A percentile compares a stretch with the other conserved stretches of the same genome.
phyloP scores from a whole-genome alignment of 1,284 basidiomycete species.

The Gastroboletus turbinatus region DNA sequence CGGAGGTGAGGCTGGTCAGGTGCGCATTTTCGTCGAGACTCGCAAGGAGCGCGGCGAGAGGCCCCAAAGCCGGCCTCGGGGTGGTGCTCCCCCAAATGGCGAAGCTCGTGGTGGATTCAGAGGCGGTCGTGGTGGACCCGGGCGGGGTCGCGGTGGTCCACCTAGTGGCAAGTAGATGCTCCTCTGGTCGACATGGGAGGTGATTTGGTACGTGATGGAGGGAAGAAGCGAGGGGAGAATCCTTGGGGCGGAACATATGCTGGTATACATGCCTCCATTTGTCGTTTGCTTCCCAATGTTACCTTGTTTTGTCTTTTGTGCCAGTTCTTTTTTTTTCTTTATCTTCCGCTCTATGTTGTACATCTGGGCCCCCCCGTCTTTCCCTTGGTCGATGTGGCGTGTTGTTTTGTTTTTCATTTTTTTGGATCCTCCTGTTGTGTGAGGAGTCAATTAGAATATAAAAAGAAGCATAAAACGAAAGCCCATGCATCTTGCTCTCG shows the following conservation, averaged over 20 bases:
- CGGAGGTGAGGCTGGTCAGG: conserved; percentile 47
- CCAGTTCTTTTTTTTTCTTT: not conserved
- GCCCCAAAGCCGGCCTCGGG: conserved; percentile 48
- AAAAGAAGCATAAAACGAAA: conserved; percentile 8
- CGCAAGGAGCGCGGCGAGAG: conserved; percentile 86
- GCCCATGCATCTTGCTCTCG: not conserved
- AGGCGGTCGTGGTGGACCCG: conserved; percentile 37
- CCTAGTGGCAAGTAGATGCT: conserved; percentile 21
- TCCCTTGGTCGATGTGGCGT: conserved; percentile 16
- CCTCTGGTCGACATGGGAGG: conserved; percentile 1
- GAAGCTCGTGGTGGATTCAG: conserved; percentile 41
- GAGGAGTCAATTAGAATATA: conserved; percentile 27
- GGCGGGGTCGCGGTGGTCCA: conserved; percentile 36
- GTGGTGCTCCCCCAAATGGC: conserved; percentile 45
- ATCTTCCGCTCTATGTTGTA: conserved; percentile 19
- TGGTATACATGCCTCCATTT: conserved; percentile 13
- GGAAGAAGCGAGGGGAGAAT: not conserved
- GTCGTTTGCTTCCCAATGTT: conserved; percentile 13
- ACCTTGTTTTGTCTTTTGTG: conserved; percentile 12
- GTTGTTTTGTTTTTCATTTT: conserved; percentile 12
- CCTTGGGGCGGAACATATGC: conserved; percentile 6
- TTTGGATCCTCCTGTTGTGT: conserved; percentile 25
- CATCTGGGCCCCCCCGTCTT: conserved; percentile 8
- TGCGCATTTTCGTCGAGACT: conserved; percentile 80
- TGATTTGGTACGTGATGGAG: conserved; percentile 1